Base-by-base conservation (phyloP, 1,284 basidiomycete genomes). In the Cronartium quercuum region DNA sequence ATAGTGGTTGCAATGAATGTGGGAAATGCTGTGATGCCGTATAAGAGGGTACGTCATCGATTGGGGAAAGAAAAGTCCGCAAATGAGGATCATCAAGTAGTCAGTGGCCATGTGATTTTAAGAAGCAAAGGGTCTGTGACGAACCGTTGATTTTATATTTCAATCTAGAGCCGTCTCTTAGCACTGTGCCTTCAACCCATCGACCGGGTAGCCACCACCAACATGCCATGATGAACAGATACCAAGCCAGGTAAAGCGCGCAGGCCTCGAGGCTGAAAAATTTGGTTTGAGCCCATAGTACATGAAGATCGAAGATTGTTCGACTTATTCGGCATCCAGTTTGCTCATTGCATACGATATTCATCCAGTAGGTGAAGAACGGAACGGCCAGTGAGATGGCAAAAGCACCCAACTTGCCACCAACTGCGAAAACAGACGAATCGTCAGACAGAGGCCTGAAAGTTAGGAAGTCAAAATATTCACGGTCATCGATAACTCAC, bases 91-190 rank as follows among this genome's bases (percentile, higher is more conserved):
- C 10, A 34, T 10, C 61, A 6, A 44, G 40, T 21, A 74, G 75
- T 44, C 55, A 10, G 47, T 64, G 41, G 66, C 24, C 76, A 64
- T 38, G 51, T 41, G 13, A 75, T 40, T 5, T 55, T 21, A 71
- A 29, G 37, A 68, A 76, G 0, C 7, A 10, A 18, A 51, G 37
- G 34, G 41, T 24, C 41, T 0, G 42, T 29, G 12, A 78, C 84
- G 76, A 73, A 94, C 94, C 94, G 84, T 98, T 98, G 79, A 97
- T 93, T 83, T 92, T 97, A 86, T 99, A 99, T 76, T 85, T 84
- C 81, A 90, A 88, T 78, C 86, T 88, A 70, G 84, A 84, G 0
- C 95, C 95, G 55, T 89, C 89, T 58, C 96, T 86, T 78, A 98
- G 83, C 24, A 86, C 84, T 7, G 86, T 87, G 13, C 96, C 96